Evolutionary conservation across 768 basidiomycete species (phyloP).

Genomic region (Coprinopsis cinerea): DNA sequence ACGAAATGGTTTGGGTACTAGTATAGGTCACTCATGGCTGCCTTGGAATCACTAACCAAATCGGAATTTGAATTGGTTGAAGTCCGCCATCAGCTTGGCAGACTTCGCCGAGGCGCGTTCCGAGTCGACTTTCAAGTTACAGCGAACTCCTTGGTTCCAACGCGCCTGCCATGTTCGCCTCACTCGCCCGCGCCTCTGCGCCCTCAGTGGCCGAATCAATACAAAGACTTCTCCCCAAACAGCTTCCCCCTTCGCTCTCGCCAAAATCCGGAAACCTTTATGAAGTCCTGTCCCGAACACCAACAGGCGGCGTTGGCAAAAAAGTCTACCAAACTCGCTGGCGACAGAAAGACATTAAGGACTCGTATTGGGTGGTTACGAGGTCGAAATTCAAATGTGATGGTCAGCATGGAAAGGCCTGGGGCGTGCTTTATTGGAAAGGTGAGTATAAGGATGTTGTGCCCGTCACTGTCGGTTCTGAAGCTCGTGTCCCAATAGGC

Average conservation of each 20-base stretch:
- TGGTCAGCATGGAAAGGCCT: slow-evolving; percentile 75
- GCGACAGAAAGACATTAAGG: slow-evolving; percentile 57
- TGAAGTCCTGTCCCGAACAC: slow-evolving; percentile 64
- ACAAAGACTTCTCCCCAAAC: slow-evolving; percentile 50
- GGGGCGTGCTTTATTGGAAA: slow-evolving; percentile 77
- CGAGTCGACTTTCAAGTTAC: no score
- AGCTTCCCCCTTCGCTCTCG: slow-evolving; percentile 56
- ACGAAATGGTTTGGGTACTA: background rate
- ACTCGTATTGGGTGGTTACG: slow-evolving; percentile 75
- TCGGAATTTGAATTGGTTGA: no score
- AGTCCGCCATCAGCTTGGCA: no score
- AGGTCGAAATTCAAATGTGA: slow-evolving; percentile 64
- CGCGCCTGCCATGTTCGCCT: slow-evolving; percentile 36
- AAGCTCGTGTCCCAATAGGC: slow-evolving; percentile 31
- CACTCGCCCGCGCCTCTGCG: slow-evolving; percentile 21
- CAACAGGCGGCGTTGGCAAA: slow-evolving; percentile 61
- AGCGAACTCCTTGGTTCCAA: slow-evolving; percentile 9
- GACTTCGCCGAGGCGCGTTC: no score
- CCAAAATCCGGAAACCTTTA: slow-evolving; percentile 60
- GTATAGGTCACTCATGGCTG: no score
- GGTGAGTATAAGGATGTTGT: slow-evolving; percentile 39
- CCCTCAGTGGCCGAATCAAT: slow-evolving; percentile 33
- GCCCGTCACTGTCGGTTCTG: background rate
- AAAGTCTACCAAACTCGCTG: slow-evolving; percentile 71
- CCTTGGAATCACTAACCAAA: no score